Evolutionary conservation across 1,284 basidiomycete species (phyloP).

Genomic region (Marasmius oreades): DNA sequence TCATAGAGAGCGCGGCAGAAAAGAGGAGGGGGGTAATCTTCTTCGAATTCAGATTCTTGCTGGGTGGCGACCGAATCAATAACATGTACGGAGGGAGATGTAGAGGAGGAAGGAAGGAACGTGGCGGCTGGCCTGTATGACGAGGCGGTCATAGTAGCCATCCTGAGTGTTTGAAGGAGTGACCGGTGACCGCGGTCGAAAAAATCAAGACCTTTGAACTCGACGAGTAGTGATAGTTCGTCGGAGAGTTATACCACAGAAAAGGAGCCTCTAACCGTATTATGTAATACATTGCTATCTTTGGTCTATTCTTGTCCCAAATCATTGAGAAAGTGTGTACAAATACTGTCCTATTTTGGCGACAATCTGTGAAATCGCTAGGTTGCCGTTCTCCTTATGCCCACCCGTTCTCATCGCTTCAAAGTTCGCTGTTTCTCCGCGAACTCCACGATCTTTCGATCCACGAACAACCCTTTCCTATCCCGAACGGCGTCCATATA

Average conservation of each 20-base stretch:
- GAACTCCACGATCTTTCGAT: slow-evolving; percentile 88
- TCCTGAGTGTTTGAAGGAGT: not conserved
- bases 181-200: slow-evolving; percentile 1
- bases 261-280: not conserved
- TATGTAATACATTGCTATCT: not conserved
- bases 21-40: slow-evolving; percentile 32
- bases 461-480: slow-evolving; percentile 94
- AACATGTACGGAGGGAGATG: slow-evolving; percentile 1
- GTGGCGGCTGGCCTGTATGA: not conserved
- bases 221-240: not conserved
- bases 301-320: not conserved
- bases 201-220: not conserved
- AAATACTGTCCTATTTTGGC: not conserved
- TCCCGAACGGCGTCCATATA: slow-evolving; percentile 93
- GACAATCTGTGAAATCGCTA: not conserved
- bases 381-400: not conserved
- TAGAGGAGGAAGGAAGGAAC: slow-evolving; percentile 1
- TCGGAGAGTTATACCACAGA: not conserved
- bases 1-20: slow-evolving; percentile 94
- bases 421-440: slow-evolving; percentile 97
- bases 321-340: not conserved
- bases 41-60: slow-evolving; percentile 8
- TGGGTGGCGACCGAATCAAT: slow-evolving; percentile 1
- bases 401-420: slow-evolving; percentile 57
- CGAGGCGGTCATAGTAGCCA: slow-evolving; percentile 2